Percentiles rank a stretch among this genome's conserved stretches.
Conservation (phyloP, 2,329 filamentous ascomycete genomes). For the Fusarium chuoi region DNA sequence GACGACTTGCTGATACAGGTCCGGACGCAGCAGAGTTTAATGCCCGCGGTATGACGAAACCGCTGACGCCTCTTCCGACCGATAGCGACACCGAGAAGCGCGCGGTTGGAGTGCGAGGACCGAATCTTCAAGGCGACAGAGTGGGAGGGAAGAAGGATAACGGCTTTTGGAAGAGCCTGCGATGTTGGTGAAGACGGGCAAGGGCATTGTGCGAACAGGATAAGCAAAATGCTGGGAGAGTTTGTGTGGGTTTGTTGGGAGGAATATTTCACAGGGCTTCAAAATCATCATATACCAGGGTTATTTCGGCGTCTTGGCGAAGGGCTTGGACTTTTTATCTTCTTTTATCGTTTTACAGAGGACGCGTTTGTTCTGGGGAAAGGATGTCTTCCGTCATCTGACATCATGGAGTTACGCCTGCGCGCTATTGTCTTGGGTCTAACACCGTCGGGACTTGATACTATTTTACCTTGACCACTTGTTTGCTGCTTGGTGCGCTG, state of each 20-base stretch:
- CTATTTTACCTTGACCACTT: constrained; percentile 4
- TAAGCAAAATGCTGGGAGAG: background rate
- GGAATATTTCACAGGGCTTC: constrained; percentile 30
- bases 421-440: constrained; percentile 18
- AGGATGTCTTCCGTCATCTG: constrained; percentile 16
- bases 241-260: constrained; percentile 20
- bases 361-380: constrained; percentile 24
- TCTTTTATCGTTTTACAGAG: constrained; percentile 10
- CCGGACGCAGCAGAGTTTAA: constrained; percentile 56
- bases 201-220: background rate
- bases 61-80: constrained; percentile 63
- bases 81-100: constrained; percentile 56
- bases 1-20: constrained; percentile 61
- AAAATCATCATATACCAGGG: constrained; percentile 45
- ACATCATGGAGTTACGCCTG: constrained; percentile 33
- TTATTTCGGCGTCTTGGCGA: constrained; percentile 44
- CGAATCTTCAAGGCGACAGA: constrained; percentile 55
- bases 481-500: constrained; percentile 3
- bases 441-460: constrained; percentile 5
- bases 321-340: constrained; percentile 26
- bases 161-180: constrained; percentile 66
- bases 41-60: constrained; percentile 66
- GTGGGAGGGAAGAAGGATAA: constrained; percentile 53
- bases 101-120: constrained; percentile 57
- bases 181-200: constrained; percentile 64